Evolutionary conservation across 2,329 filamentous ascomycete genomes (phyloP), one percentile per base, ranked within the genome.

Genomic region (Emmonsia crescens): DNA sequence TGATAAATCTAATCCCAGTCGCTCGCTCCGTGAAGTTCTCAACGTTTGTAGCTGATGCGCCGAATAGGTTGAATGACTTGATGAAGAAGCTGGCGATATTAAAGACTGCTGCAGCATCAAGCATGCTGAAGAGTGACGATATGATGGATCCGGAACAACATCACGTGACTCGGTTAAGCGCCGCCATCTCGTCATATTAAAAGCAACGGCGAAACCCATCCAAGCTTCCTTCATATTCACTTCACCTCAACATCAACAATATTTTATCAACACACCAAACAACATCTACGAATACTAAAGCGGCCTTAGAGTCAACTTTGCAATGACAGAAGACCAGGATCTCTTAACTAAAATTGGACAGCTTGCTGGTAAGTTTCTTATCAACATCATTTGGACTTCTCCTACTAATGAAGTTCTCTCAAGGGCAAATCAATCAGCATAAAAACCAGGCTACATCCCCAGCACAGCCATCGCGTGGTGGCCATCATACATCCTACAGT

Each of bases 371-470:
- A 73, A 72, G 75, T 72, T 54, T 60, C 62, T 49, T 46, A 40
- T 24, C 56, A 29, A 58, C 19, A 36, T 62, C 70, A 70, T 70
- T 60, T 68, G 78, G 78, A 68, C 33, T 40, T 60, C 60, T 21
- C 56, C 38, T 48, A 31, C 57, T 59, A 33, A 61, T 40, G 36
- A 3, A 8, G 10, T 2, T 31, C 48, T 62, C 51, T 46, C 10
- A 66, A 91, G 88, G 88, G 67, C 87, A 89, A 75, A 93, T 94
- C 71, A 91, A 91, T 72, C 84, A 86, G 59, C 86, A 89, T 77
- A 91, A 89, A 73, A 89, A 83, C 65, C 82, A 86, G 63, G 62
- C 60, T 6, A 60, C 61, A 5, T 5, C 49, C 27, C 42, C 59
- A 19, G 2, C 59, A 42, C 33, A 52, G 27, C 42, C 68, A 1